Base-by-base conservation (phyloP, 176 grass and related monocot genomes). In the Triticum dicoccoides region DNA sequence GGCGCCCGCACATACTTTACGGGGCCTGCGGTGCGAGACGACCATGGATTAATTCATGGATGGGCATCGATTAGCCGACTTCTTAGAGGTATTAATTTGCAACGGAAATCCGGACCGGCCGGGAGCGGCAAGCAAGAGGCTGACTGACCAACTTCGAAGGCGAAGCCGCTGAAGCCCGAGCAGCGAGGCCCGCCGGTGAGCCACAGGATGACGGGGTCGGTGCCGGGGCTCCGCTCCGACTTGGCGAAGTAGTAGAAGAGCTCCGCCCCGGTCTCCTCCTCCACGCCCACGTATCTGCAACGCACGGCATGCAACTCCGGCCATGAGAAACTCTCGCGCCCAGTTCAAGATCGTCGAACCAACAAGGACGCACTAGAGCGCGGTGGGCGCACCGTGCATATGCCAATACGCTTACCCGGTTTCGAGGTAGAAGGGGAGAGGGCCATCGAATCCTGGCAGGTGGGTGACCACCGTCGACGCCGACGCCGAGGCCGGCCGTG, bases 231-330 rank as follows among this genome's bases (percentile, higher is more conserved):
- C 78, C 89, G n/a, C 81, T 96, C 89, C 2, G 94, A 91, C 42
- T 88, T 78, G 6, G 79, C 59, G 54, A 91, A 93, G 34, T 96
- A 96, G 89, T 96, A 93, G 86, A 96, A 96, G 39, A 96, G 84
- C 78, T 93, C 77, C 9, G 71, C 21, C 8, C 89, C 89, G 1
- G 86, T 89, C 24, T 49, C 82, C 18, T 93, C 91, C 24, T 88
- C 94, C 80, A 93, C 82, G 8, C 0, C 21, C 30, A 89, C 73
- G 66, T 96, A 93, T 35, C 93, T 94, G n/a, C 20, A 49, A 49
- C 44, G 44, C 44, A 47, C 11, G 11, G 44, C 44, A 47, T 49
- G 45, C 45, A 56, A 56, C 54, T 58, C 52, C 52, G 6, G 52
- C 52, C 52, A 58, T 58, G 52, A 58, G 52, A 58, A 58, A 9